Base-by-base conservation (phyloP, 2,329 filamentous ascomycete genomes). In the Penicillium corylophilum region DNA sequence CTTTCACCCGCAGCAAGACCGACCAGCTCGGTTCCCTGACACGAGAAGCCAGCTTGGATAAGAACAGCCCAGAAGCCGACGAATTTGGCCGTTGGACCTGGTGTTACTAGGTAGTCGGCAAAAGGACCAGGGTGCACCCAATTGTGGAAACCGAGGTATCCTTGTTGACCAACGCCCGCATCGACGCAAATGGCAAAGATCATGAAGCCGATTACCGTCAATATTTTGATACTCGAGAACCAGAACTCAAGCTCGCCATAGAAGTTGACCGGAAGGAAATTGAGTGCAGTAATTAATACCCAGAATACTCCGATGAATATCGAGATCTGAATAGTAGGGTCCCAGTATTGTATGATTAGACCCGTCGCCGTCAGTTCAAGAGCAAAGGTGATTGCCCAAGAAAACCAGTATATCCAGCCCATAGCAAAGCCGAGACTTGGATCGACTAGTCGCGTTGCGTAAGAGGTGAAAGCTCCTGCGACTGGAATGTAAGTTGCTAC, bases 321-420 rank as follows among this genome's bases (percentile, higher is more conserved):
- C 52, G 80, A 87, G 48, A 89, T 82, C 62, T 77, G 85, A 52
- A 90, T 71, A 18, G 70, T 67, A 1, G 74, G 56, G 50, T 84
- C 77, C 88, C 88, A 91, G 69, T 87, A 91, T 67, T 90, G 84
- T 56, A 91, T 88, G 50, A 91, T 87, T 43, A 90, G 74, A 5
- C 86, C 87, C 1, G 86, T 84, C 0, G 86, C 86, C 0, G 84
- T 88, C 35, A 91, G 76, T 65, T 92, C 88, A 8, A 90, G 79
- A 0, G 87, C 86, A 60, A 85, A 65, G 5, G 51, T 54, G 18
- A 48, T 50, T 20, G 51, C 51, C 51, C 51, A 54, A 5, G 51
- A 54, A 31, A 90, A 90, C 85, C 86, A 92, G 72, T 92, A 92
- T 53, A 89, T 85, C 88, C 88, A 92, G 18, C 89, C 88, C 80